Evolutionary conservation across 176 grass and related monocot species (phyloP), one percentile per base, ranked within the genome.

Genomic region (Hordeum marinum): DNA sequence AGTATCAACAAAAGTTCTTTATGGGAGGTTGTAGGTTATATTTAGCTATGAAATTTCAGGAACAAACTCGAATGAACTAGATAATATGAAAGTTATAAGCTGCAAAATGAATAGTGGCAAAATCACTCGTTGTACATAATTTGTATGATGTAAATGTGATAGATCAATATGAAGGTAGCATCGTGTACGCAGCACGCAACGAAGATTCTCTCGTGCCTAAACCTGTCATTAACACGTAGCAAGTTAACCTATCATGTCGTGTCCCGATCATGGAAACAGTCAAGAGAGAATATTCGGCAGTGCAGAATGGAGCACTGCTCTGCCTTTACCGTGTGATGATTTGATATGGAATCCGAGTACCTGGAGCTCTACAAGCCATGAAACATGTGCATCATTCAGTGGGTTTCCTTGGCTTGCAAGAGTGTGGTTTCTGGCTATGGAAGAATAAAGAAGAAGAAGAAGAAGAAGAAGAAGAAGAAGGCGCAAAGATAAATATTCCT

Each of bases 261-360:
- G 13, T 17, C 46, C 0, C 2, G 12, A 12, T 40, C 21, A 5
- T 63, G 11, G 39, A 9, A 73, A 73, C 70, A 46, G 41, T 46
- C 26, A 15, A 15, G 42, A 4, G 40, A 31, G 52, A 55, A 74
- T 7, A 50, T 54, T 34, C 26, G 4, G 40, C 14, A 17, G 9
- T 9, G 41, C 9, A 50, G 0, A 73, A 73, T 73, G 43, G 41
- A 55, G 46, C 9, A 35, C 26, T 0, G 34, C 5, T 50, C 17
- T 11, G 21, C 6, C 34, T 78, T 40, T 82, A 81, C 48, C 2
- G 50, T 59, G 12, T 58, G 50, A 82, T 82, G 0, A 54, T 52
- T 75, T 58, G 46, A 82, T 6, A 71, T 68, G 46, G 65, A 82
- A 82, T 72, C 23, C 9, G 48, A 58, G 32, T 59, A 72, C 48